A percentile compares a stretch with the other conserved stretches of the same genome.
Evolutionary conservation across 139 green algal genomes (phyloP).

Genomic region (Desmodesmus armatus): DNA sequence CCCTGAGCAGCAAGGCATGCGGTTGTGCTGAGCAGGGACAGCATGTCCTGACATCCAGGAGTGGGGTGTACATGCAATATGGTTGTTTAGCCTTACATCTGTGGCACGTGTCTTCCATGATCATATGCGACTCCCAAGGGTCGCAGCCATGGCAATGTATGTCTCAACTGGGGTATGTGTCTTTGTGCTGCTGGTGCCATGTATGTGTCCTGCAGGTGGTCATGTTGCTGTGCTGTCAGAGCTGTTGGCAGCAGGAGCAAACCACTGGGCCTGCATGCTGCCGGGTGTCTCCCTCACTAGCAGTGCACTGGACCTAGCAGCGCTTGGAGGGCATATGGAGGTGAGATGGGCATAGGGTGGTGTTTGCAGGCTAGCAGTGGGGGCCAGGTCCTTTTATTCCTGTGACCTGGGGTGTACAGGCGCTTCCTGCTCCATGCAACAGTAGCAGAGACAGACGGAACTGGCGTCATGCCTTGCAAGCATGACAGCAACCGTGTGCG

Average conservation of each 20-base stretch:
- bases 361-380: no score
- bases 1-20: neutral
- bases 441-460: no score
- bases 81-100: neutral
- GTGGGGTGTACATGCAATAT: no score
- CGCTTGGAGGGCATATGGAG: constrained; percentile 21
- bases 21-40: neutral
- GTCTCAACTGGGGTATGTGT: neutral
- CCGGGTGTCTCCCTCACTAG: constrained; percentile 15
- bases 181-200: neutral
- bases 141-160: neutral
- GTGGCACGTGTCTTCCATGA: neutral
- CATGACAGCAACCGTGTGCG: no score
- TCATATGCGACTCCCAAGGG: neutral
- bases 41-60: no score
- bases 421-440: no score
- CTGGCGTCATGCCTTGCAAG: no score
- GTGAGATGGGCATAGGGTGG: no score
- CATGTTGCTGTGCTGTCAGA: constrained; percentile 3
- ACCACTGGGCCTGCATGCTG: constrained; percentile 38
- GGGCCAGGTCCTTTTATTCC: no score
- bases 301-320: constrained; percentile 31
- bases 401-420: no score
- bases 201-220: constrained; percentile 21
- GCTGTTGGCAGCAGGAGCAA: neutral